Base-by-base conservation (phyloP, 768 basidiomycete species). In the Kwoniella heveanensis region DNA sequence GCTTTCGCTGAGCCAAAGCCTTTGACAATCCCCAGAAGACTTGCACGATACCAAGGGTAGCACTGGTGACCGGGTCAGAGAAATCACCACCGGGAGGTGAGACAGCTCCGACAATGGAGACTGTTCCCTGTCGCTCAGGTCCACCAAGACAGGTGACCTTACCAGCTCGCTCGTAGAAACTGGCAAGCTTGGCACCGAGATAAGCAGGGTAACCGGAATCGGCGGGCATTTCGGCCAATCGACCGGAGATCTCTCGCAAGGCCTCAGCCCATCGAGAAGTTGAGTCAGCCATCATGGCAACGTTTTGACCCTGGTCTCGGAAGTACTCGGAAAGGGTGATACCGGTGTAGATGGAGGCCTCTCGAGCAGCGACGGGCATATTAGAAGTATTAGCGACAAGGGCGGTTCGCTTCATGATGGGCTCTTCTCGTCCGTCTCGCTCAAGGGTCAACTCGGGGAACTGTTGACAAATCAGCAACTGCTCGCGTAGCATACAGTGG, bases 21-120 rank as follows among this genome's bases (percentile, higher is more conserved):
- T 99, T 99, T 83, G 98, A 96, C 26, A 99, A 86, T 80, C 96
- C 96, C 96, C 96, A 99, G 86, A 99, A 99, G 69, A 98, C 96
- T 77, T 98, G 96, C 10, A 99, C 96, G 77, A 99, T 99, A 83
- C 93, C 87, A 60, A 99, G 89, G 2, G 96, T 99, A 36, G 96
- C 91, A 49, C 93, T 88, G 8, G 95, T 98, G 64, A 99, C 96
- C 36, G 96, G 96, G 81, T 99, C 96, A 12, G 96, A 96, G 82
- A 97, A 97, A 78, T 99, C 96, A 81, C 96, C 96, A 81, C 96
- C 96, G 50, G 96, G 96, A 61, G 96, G 96, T 2, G 94, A 97
- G 19, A 99, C 96, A 66, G 96, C 96, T 82, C 96, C 96, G 67
- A 99, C 94, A 74, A 99, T 98, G 10, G 96, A 97, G 21, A 98